Percentiles rank a stretch among this genome's conserved stretches.
Evolutionary conservation across 2,329 filamentous ascomycete genomes (phyloP).

Genomic region (Colletotrichum sp.): DNA sequence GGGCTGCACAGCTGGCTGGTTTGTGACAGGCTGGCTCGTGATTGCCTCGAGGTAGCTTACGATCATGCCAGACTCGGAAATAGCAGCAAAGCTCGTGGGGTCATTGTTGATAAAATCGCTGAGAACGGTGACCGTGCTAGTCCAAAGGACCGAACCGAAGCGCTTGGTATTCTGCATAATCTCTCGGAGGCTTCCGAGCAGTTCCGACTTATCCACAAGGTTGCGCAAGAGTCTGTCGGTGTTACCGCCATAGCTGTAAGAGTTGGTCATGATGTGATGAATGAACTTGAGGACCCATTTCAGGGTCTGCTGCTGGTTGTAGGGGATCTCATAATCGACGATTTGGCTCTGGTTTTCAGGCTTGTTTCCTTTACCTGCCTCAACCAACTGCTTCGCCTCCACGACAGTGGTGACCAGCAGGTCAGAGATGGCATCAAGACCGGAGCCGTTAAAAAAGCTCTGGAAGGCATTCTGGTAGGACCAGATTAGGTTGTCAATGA

Average conservation of each 20-base stretch:
- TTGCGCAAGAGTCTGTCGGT: constrained; percentile 92
- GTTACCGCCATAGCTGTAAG: constrained; percentile 71
- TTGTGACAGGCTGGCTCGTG: constrained; percentile 57
- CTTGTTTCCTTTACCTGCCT: constrained; percentile 74
- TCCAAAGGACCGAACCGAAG: constrained; percentile 96
- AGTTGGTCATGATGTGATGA: constrained; percentile 91
- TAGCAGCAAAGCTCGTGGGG: constrained; percentile 94
- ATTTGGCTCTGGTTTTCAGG: constrained; percentile 74
- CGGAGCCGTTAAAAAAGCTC: constrained; percentile 80
- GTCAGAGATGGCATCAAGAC: constrained; percentile 89
- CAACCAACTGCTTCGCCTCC: constrained; percentile 69
- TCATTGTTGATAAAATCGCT: constrained; percentile 99
- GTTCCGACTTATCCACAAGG: constrained; percentile 87
- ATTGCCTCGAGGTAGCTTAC: constrained; percentile 85
- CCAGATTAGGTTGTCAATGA: constrained; percentile 88
- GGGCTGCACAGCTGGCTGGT: constrained; percentile 34
- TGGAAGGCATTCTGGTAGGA: constrained; percentile 84
- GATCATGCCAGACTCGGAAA: constrained; percentile 91
- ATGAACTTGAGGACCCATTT: constrained; percentile 96
- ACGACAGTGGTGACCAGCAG: constrained; percentile 82
- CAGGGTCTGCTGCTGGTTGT: constrained; percentile 90
- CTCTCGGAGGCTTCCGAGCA: constrained; percentile 78
- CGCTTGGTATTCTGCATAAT: constrained; percentile 80
- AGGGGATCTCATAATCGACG: constrained; percentile 93
- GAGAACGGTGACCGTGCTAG: constrained; percentile 87